A percentile compares a stretch with the other conserved stretches of the same genome.
Evolutionary conservation across 257 asterid genomes (phyloP).

Genomic region (Gentiana dahurica): DNA sequence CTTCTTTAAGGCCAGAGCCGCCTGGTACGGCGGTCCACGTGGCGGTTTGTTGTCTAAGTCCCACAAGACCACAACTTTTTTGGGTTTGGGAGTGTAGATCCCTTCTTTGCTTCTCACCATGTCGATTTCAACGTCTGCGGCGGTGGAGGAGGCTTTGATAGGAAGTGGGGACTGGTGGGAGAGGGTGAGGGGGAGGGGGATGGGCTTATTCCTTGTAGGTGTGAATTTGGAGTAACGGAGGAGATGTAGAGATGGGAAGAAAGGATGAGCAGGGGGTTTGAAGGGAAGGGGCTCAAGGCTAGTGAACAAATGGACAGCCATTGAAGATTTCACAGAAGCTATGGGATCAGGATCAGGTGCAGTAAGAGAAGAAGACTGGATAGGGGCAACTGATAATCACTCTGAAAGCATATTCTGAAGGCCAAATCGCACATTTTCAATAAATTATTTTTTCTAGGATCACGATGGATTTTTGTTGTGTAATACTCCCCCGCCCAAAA

Average conservation of each 20-base stretch:
- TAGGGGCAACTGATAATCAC: too few species aligned
- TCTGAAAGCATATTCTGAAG: too few species aligned
- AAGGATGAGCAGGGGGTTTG: constrained; percentile 17
- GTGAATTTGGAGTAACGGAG: constrained; percentile 7
- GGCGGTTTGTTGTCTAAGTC: constrained; percentile 97
- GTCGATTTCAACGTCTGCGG: constrained; percentile 57
- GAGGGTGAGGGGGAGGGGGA: constrained; percentile 9
- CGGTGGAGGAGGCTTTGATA: constrained; percentile 23
- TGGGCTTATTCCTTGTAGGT: background rate
- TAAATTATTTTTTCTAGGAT: too few species aligned
- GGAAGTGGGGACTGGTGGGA: constrained; percentile 3
- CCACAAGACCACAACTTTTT: constrained; percentile 80
- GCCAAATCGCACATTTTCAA: too few species aligned
- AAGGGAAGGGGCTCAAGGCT: constrained; percentile 21
- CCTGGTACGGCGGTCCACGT: constrained; percentile 81
- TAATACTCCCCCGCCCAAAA: too few species aligned
- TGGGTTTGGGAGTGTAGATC: constrained; percentile 48
- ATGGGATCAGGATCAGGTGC: too few species aligned
- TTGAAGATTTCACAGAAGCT: constrained; percentile 8
- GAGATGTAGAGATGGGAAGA: constrained; percentile 8
- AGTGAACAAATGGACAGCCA: constrained; percentile 26
- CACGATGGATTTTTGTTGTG: too few species aligned
- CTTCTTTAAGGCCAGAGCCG: constrained; percentile 55
- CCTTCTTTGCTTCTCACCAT: constrained; percentile 67
- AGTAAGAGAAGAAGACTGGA: too few species aligned